phyloP scores from a whole-genome alignment of 176 grass and related monocot species.

The Panicum miliaceum region DNA sequence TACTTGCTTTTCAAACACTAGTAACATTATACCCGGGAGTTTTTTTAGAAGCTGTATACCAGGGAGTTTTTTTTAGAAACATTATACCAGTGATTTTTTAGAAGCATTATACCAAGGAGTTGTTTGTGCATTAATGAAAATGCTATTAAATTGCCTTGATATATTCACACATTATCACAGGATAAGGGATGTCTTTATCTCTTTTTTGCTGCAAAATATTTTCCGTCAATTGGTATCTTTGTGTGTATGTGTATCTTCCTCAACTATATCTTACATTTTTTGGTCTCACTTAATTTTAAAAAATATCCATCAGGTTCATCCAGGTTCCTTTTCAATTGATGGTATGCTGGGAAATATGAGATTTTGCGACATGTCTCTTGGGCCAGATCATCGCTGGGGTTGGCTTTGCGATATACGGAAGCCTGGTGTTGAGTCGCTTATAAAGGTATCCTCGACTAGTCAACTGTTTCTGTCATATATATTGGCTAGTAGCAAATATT shows the following conservation, averaged over 20 bases:
- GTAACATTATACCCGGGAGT: not conserved
- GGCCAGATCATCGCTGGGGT: conserved; percentile 89
- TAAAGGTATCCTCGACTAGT: conserved; percentile 62
- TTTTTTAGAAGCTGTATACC: not conserved
- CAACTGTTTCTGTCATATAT: not conserved
- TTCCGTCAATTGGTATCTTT: not conserved
- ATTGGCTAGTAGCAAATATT: conserved; percentile 5
- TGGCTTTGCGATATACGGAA: conserved; percentile 94
- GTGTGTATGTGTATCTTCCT: not conserved
- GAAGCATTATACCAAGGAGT: not conserved
- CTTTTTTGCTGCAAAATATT: not conserved
- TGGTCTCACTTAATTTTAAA: not conserved
- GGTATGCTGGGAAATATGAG: conserved; percentile 90
- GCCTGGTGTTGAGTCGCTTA: conserved; percentile 89
- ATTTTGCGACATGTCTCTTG: conserved; percentile 95
- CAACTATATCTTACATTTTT: not conserved
- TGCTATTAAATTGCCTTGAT: conserved; percentile 5
- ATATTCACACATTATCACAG: not conserved
- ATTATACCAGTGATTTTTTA: not conserved
- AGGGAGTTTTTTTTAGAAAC: not conserved
- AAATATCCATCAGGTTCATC: conserved; percentile 66
- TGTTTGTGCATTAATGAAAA: not conserved
- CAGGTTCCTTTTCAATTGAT: conserved; percentile 88
- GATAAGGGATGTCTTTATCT: not conserved
- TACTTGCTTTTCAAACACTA: not conserved